Conservation (phyloP, 106 monocot species). For the Acorus gramineus region DNA sequence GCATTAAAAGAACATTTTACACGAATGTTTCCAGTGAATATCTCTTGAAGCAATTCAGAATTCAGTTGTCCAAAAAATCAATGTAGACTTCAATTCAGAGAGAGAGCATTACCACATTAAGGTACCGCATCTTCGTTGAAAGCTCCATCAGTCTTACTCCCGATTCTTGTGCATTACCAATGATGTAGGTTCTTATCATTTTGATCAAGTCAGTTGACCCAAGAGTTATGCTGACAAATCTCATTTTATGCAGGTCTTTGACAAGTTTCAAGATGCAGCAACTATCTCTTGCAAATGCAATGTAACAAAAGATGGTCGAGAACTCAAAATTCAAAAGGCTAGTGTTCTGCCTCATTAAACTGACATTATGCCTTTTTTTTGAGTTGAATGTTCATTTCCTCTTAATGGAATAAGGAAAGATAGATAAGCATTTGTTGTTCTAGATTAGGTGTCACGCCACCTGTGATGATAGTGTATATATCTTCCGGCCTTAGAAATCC, state of each 20-base stretch:
- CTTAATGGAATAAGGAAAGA: too few species aligned
- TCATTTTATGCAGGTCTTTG: constrained; percentile 22
- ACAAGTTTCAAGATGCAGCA: constrained; percentile 27
- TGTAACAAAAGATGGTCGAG: constrained; percentile 6
- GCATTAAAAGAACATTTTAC: constrained; percentile 28
- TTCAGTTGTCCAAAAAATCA: constrained; percentile 14
- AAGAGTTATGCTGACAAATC: neutral
- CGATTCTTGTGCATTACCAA: too few species aligned
- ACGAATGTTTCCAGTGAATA: constrained; percentile 31
- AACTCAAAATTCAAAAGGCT: constrained; percentile 36
- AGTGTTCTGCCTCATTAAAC: neutral
- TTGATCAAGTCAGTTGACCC: too few species aligned
- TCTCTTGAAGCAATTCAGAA: constrained; percentile 15
- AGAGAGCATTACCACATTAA: constrained; percentile 45
- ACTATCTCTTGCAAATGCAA: constrained; percentile 47
- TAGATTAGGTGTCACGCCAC: too few species aligned
- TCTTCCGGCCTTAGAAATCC: too few species aligned
- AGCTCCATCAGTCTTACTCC: neutral
- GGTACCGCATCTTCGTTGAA: constrained; percentile 13
- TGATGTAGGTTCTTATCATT: too few species aligned
- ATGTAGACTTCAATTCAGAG: constrained; percentile 27
- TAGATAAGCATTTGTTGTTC: too few species aligned
- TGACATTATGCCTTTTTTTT: too few species aligned
- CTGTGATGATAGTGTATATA: too few species aligned
- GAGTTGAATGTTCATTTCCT: too few species aligned